phyloP scores from a whole-genome alignment of 768 basidiomycete species.

The Russula dissimulans region DNA sequence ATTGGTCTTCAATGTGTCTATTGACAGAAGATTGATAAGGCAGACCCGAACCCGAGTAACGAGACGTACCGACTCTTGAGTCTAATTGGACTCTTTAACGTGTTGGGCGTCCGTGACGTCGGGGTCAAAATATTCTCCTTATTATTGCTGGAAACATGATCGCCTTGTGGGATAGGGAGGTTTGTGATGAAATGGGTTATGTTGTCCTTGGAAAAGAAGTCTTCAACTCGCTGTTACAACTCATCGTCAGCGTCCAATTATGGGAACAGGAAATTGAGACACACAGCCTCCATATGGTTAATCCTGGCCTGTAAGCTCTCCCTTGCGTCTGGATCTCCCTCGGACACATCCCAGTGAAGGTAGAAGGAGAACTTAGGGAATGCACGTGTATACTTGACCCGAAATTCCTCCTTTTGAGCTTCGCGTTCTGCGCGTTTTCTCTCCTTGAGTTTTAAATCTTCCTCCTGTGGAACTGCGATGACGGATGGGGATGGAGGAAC shows the following conservation, averaged over 20 bases:
- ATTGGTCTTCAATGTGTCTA: slow-evolving; percentile 28
- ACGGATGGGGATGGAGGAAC: slow-evolving; percentile 12
- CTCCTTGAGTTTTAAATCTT: slow-evolving; percentile 16
- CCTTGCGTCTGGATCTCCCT: slow-evolving; percentile 33
- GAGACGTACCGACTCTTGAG: slow-evolving; percentile 45
- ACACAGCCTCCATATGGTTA: slow-evolving; percentile 71
- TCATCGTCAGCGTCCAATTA: background rate
- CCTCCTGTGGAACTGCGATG: slow-evolving; percentile 8
- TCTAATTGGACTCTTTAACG: slow-evolving; percentile 59
- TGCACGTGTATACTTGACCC: slow-evolving; percentile 31
- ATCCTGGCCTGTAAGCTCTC: slow-evolving; percentile 47
- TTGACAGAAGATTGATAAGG: background rate
- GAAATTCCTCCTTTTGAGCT: slow-evolving; percentile 18
- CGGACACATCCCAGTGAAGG: slow-evolving; percentile 64
- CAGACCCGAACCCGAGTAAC: background rate
- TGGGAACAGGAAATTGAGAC: background rate
- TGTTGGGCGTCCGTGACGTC: slow-evolving; percentile 21
- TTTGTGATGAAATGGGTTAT: slow-evolving; percentile 84
- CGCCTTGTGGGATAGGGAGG: slow-evolving; percentile 29
- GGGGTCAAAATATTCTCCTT: slow-evolving; percentile 51
- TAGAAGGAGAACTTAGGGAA: slow-evolving; percentile 71
- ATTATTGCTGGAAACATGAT: slow-evolving; percentile 32
- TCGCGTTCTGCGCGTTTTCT: slow-evolving; percentile 18
- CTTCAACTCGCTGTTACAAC: slow-evolving; percentile 60
- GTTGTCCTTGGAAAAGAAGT: slow-evolving; percentile 73